Evolutionary conservation across 345 rosid species (phyloP).

Genomic region (Eucalyptus guilfoylei): DNA sequence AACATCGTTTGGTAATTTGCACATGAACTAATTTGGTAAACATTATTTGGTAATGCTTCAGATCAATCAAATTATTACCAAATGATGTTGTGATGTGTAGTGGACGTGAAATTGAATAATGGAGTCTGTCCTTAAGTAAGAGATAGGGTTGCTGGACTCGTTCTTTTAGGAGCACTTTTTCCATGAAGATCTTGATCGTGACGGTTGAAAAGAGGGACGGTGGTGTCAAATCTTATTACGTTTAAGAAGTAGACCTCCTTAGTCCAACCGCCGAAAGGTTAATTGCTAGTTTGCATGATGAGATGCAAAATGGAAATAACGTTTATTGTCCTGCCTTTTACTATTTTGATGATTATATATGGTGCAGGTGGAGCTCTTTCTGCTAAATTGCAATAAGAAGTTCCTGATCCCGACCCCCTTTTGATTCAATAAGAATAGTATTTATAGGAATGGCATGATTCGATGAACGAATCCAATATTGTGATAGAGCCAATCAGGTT

Average conservation of each 20-base stretch:
- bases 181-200: not conserved
- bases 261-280: not conserved
- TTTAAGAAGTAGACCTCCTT: not conserved
- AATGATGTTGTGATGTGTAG: not conserved
- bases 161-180: not conserved
- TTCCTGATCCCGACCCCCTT: not conserved
- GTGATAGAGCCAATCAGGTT: not conserved
- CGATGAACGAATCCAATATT: not conserved
- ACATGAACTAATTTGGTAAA: too few relatives aligned
- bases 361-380: not conserved
- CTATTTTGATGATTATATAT: not conserved
- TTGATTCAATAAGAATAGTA: not conserved
- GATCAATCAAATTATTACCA: not conserved
- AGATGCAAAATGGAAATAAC: too few relatives aligned
- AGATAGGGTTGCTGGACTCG: too few relatives aligned
- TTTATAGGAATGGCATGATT: accelerated
- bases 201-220: not conserved
- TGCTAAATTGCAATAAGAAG: not conserved
- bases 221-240: not conserved
- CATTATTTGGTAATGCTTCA: too few relatives aligned
- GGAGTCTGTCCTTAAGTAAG: not conserved
- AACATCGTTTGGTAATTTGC: too few relatives aligned
- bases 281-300: not conserved
- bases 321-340: too few relatives aligned
- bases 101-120: not conserved